Evolutionary conservation across 257 asterid species (phyloP).

Genomic region (Penstemon barbatus): DNA sequence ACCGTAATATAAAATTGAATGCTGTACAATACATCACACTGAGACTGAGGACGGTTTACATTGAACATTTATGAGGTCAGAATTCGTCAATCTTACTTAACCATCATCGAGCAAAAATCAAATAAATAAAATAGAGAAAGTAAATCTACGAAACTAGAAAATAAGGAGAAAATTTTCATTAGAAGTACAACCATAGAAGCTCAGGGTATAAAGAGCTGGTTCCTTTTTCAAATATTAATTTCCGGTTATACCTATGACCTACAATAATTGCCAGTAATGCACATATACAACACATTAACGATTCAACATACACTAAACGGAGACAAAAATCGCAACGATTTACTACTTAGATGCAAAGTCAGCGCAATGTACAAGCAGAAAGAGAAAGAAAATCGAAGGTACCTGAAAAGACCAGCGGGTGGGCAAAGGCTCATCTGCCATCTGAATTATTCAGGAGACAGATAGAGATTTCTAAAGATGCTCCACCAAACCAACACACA

Average conservation of each 20-base stretch:
- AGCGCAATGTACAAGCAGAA: constrained; percentile 21
- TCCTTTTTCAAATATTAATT: neutral
- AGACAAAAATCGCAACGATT: constrained; percentile 4
- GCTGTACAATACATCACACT: neutral
- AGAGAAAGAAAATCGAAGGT: constrained; percentile 13
- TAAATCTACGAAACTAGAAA: constrained; percentile 19
- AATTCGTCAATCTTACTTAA: constrained; percentile 11
- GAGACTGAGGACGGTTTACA: neutral
- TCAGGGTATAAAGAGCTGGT: neutral
- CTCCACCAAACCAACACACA: constrained; percentile 10
- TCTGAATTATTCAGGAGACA: constrained; percentile 1
- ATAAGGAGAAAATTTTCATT: neutral
- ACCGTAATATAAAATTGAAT: neutral
- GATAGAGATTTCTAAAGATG: neutral
- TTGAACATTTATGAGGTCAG: neutral
- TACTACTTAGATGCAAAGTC: neutral
- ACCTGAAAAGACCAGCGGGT: constrained; percentile 40
- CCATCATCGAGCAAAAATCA: neutral
- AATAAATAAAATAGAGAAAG: constrained; percentile 3
- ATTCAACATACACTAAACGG: neutral
- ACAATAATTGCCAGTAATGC: constrained; percentile 16
- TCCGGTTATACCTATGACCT: constrained; percentile 10
- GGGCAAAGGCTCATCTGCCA: constrained; percentile 83
- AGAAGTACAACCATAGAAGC: constrained; percentile 14
- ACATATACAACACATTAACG: constrained; percentile 22